phyloP scores from a whole-genome alignment of 768 basidiomycete genomes.

The Termitomyces sp. region DNA sequence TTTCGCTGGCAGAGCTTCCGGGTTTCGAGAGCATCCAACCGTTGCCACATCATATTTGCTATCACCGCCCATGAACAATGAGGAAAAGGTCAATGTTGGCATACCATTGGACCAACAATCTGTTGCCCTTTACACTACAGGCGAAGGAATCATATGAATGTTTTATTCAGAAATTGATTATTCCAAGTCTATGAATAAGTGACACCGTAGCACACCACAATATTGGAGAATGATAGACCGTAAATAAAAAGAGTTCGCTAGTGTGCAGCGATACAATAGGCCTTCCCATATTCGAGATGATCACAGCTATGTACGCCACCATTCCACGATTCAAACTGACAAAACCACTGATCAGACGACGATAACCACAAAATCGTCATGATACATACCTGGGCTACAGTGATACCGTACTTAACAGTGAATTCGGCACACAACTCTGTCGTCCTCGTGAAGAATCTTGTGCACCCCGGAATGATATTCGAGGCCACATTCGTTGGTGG shows the following conservation, averaged over 20 bases:
- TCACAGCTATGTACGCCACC: conserved; percentile 5
- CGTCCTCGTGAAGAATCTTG: conserved; percentile 4
- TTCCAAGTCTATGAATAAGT: no score
- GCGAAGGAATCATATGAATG: no score
- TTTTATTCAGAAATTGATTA: no score
- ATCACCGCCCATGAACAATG: no score
- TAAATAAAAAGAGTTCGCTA: no score
- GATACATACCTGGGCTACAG: neutral
- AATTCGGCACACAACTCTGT: conserved; percentile 1
- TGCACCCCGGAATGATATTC: conserved; percentile 1
- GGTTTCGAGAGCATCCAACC: no score
- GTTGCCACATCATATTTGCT: no score
- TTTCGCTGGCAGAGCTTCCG: no score
- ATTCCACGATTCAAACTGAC: conserved; percentile 8
- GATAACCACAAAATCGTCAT: neutral
- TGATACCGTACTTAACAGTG: neutral
- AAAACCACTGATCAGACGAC: neutral
- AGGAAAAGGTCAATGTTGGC: no score
- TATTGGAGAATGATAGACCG: neutral
- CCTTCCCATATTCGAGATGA: neutral
- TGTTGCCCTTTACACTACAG: no score
- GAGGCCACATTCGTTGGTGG: conserved; percentile 2
- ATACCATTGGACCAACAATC: no score
- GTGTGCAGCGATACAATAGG: conserved; percentile 1
- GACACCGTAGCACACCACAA: neutral